phyloP scores from a whole-genome alignment of 2,329 filamentous ascomycete species.

The Arthroderma sp. region DNA sequence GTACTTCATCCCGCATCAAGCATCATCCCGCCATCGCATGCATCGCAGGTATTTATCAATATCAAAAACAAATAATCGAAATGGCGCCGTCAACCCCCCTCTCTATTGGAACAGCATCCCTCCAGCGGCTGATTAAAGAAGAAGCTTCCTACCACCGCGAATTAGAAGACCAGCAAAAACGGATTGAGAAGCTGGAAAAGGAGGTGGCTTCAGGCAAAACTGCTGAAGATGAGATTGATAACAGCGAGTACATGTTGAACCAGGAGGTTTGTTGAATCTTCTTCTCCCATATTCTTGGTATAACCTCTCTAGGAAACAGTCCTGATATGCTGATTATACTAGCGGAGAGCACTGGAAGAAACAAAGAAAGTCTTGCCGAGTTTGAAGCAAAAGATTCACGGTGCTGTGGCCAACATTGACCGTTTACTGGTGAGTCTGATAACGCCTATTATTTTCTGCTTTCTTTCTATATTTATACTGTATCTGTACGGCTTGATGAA shows the following conservation, averaged over 20 bases:
- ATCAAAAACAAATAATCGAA: constrained; percentile 8
- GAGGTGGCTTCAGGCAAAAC: constrained; percentile 39
- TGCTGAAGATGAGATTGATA: constrained; percentile 54
- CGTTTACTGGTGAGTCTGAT: constrained; percentile 53
- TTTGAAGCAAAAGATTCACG: constrained; percentile 55
- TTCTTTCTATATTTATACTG: background rate
- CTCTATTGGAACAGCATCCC: constrained; percentile 63
- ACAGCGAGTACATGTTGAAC: constrained; percentile 64
- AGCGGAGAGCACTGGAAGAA: constrained; percentile 74
- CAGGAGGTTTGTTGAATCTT: constrained; percentile 57
- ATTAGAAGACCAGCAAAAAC: constrained; percentile 57
- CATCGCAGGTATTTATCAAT: background rate
- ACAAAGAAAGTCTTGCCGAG: constrained; percentile 70
- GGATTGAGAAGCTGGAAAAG: constrained; percentile 54
- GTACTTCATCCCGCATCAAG: too few species aligned
- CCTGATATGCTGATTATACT: constrained; percentile 4
- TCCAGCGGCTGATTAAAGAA: constrained; percentile 80
- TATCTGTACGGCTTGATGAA: background rate
- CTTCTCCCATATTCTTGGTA: background rate
- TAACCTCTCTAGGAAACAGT: background rate
- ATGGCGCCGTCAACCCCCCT: constrained; percentile 72
- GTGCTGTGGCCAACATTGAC: constrained; percentile 61
- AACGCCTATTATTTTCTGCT: background rate
- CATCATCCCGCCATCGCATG: too few species aligned
- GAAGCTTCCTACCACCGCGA: constrained; percentile 84